Base-by-base conservation (phyloP, 129 eudicot genomes). In the Silybum marianum region DNA sequence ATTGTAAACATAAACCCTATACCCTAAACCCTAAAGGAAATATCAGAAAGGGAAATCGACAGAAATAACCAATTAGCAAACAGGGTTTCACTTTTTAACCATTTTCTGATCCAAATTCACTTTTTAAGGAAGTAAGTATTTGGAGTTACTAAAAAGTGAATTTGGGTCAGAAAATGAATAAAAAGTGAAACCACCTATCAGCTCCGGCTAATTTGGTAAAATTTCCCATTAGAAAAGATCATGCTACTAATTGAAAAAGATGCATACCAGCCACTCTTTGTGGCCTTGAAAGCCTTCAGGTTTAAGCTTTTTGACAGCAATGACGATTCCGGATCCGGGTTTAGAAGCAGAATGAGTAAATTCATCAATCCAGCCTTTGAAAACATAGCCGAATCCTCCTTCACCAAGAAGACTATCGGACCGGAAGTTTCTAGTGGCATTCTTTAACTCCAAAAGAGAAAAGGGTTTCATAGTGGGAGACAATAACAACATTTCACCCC, bases 201-300 rank as follows among this genome's bases (percentile, higher is more conserved):
- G 36, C 36, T 32, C 3, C 6, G 0, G 36, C 36, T 32, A 32
- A 32, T 32, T 32, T 32, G 36, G 36, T 32, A 13, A 48, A 48
- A 48, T 13, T 8, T 16, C 19, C 5, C n/a, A 54, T 54, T 58
- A 58, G 9, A 18, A 28, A 28, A 58, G 23, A 22, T 58, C 23
- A 18, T 6, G 9, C 23, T 58, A 22, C 10, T 58, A 58, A 58
- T 7, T n/a, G 66, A 18, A 58, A 72, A 71, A 28, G 16, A 83
- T 3, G 78, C 97, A 9, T 84, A 95, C 99, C 97, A 95, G 81
- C 98, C 98, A 94, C 91, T 94, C 97, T 77, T 90, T 94, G 85
- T 94, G 98, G 69, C 99, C 99, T 86, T 95, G 99, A 73, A 89
- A 92, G 26, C 97, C 97, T 46, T 95, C 99, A 18, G 99, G 97